Base-by-base conservation (phyloP, 768 basidiomycete species). In the Russula abietina region DNA sequence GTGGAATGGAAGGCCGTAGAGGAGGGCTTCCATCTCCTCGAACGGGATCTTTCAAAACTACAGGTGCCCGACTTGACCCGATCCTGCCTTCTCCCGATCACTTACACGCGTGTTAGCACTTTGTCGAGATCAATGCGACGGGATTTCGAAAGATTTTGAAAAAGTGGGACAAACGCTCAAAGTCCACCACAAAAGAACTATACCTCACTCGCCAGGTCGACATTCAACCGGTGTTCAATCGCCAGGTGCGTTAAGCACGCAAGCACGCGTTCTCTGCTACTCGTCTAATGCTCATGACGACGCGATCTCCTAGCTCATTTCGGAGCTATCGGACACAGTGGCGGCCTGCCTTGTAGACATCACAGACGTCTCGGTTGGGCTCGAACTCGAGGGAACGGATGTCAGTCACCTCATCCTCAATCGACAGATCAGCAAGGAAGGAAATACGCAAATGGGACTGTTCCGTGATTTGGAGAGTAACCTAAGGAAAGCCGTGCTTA, bases 121-220 rank as follows among this genome's bases (percentile, higher is more conserved):
- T 95, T 70, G 86, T 99, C 65, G 97, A 98, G 75, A 89, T 97
- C 70, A 99, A 98, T 72, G 97, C 90, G 7, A 93, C 87, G 11
- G 97, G 94, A 4, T 98, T 98, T 73, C 84, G 95, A 50, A 98
- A 98, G 74, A 98, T 98, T 53, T 75, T 98, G 65, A 98, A 99
- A 72, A 99, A 99, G 73, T 99, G 93, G 82, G 97, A 98, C 75
- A 99, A 98, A 75, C 84, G 93, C 52, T 93, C 93, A 41, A 97
- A 87, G 48, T 93, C 91, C 1, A 86, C 88, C 24, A 98, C 91
- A n/a, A 98, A 94, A 71, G 97, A 99, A 71, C 81, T 98, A 5
- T 98, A 98, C 74, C 84, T 99, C 22, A 84, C 91, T 51, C 85
- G 97, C 33, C 97, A 98, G 72, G 95, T 99, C 2, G 97, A 99